Evolutionary conservation across 805 yeast species (phyloP).

Genomic region (Suhomyces tanzawaensis): DNA sequence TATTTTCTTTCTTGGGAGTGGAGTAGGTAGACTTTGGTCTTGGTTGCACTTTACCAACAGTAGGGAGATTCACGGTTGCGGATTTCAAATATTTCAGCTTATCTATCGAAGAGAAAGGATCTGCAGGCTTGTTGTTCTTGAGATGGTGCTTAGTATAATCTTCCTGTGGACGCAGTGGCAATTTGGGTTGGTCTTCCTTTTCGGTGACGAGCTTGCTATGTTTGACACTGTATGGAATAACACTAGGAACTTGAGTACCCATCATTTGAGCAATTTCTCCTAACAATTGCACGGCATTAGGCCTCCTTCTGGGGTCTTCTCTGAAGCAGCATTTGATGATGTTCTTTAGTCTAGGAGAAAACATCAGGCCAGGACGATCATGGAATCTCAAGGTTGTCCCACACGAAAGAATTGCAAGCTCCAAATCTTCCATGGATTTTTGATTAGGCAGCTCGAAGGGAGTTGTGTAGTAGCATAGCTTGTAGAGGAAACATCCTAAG

Average conservation of each 20-base stretch:
- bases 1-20: neutral
- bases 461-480: conserved; percentile 76
- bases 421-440: conserved; percentile 40
- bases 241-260: conserved; percentile 42
- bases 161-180: neutral
- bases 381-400: conserved; percentile 42
- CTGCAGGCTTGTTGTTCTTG: conserved; percentile 15
- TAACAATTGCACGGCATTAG: conserved; percentile 67
- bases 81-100: conserved; percentile 30
- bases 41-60: conserved; percentile 2
- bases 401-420: conserved; percentile 60
- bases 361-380: conserved; percentile 49
- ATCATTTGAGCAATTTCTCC: conserved; percentile 67
- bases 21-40: conserved; percentile 17
- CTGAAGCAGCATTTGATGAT: conserved; percentile 59
- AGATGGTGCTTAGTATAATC: neutral
- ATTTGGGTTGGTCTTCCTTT: neutral
- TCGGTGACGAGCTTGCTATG: neutral
- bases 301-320: conserved; percentile 68
- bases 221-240: conserved; percentile 39
- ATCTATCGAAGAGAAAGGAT: conserved; percentile 45
- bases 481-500: conserved; percentile 72
- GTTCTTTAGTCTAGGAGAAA: conserved; percentile 61
- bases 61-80: conserved; percentile 7
- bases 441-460: conserved; percentile 65